phyloP scores from a whole-genome alignment of 139 green algal genomes.

The Microglena sp. region DNA sequence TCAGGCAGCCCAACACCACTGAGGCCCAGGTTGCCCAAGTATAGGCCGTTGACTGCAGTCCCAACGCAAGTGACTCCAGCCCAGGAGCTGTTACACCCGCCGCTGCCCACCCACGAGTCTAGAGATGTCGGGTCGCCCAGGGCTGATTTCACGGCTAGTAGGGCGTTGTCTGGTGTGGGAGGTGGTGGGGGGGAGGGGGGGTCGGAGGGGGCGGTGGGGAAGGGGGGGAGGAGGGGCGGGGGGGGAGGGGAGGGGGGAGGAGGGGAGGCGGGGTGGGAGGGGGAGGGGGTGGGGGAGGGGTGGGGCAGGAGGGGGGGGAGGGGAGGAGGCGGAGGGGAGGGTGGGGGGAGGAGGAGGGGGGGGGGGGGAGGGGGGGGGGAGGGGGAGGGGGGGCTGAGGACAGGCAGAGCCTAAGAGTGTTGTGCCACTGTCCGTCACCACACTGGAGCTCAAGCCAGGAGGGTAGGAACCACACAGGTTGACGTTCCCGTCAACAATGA shows the following conservation, averaged over 20 bases:
- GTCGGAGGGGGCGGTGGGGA: not conserved
- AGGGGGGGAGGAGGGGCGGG: not conserved
- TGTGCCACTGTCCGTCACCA: not conserved
- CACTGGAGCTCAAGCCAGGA: not conserved
- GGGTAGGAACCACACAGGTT: conserved; percentile 6
- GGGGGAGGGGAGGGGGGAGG: not conserved
- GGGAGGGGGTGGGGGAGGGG: not conserved
- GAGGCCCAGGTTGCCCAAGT: too few relatives aligned
- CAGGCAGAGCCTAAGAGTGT: not conserved
- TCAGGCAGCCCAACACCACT: too few relatives aligned
- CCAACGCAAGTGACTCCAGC: not conserved
- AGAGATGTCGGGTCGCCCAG: not conserved
- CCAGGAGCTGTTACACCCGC: not conserved
- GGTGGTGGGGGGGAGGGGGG: conserved; percentile 4
- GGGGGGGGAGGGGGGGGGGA: not conserved
- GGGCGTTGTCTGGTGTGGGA: conserved; percentile 4
- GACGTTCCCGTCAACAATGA: too few relatives aligned
- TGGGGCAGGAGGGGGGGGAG: not conserved
- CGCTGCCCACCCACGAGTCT: not conserved
- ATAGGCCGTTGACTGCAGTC: too few relatives aligned
- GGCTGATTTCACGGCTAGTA: not conserved
- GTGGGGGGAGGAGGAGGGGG: not conserved
- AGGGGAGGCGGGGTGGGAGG: not conserved
- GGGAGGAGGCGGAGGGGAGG: not conserved
- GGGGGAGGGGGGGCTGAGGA: not conserved